These are phyloP conservation scores for Beauveria pseudobassiana DNA, from an alignment of 2,329 filamentous ascomycete genomes.

Conservation along the genomic window DNA sequence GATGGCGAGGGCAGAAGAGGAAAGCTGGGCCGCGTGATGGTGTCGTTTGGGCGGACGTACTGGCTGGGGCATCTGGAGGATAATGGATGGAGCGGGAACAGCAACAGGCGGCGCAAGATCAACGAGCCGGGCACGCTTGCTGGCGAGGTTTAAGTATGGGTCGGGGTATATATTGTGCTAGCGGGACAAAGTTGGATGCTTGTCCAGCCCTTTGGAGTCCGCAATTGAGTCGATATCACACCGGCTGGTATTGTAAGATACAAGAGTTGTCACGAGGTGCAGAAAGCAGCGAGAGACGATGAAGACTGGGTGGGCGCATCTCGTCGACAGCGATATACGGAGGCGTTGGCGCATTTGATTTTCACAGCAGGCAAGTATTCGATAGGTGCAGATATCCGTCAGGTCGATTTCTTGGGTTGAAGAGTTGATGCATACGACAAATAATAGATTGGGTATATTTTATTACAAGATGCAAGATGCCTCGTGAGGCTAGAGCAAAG, in stretches of 20 bases:
- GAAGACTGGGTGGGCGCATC: not conserved
- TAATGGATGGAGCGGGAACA: slow-evolving; percentile 60
- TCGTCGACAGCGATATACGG: not conserved
- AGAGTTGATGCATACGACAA: slow-evolving; percentile 1
- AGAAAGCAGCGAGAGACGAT: not conserved
- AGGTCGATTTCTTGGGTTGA: not conserved
- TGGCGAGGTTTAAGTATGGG: slow-evolving; percentile 21
- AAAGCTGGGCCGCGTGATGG: slow-evolving; percentile 69
- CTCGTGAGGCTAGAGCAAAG: not conserved
- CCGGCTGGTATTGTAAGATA: not conserved
- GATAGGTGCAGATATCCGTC: not conserved
- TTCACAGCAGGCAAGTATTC: not conserved
- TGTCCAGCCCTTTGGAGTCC: too few relatives aligned
- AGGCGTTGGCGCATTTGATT: not conserved
- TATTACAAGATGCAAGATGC: not conserved
- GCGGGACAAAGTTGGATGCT: not conserved
- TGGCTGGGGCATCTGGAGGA: slow-evolving; percentile 68
- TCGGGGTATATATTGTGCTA: not conserved
- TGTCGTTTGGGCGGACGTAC: slow-evolving; percentile 65
- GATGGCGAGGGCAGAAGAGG: slow-evolving; percentile 75
- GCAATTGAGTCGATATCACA: not conserved
- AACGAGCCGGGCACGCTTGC: slow-evolving; percentile 27
- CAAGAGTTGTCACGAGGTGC: not conserved
- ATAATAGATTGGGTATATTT: not conserved
- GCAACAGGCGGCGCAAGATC: slow-evolving; percentile 48